Percentiles rank a stretch among this genome's conserved stretches.
phyloP scores from a whole-genome alignment of 805 yeast genomes.

The Ogataea polymorpha region DNA sequence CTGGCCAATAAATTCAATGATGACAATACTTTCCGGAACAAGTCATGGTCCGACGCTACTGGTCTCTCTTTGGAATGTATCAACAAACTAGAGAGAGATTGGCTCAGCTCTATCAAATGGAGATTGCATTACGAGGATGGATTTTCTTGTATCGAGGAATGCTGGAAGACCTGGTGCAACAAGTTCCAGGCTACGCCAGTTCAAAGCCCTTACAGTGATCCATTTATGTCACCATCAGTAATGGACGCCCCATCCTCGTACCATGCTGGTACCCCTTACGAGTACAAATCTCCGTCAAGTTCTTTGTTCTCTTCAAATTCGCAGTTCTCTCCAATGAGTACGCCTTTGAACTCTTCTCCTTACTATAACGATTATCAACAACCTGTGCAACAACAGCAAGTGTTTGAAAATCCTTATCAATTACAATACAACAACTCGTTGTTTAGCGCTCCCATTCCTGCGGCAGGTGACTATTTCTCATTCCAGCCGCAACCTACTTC shows the following conservation, averaged over 20 bases:
- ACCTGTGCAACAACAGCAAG: slow-evolving; percentile 19
- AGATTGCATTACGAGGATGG: slow-evolving; percentile 32
- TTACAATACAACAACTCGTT: slow-evolving; percentile 19
- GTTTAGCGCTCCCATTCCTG: slow-evolving; percentile 9
- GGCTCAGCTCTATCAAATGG: slow-evolving; percentile 32
- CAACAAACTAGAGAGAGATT: slow-evolving; percentile 65
- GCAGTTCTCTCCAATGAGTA: slow-evolving; percentile 24
- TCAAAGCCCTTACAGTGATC: slow-evolving; percentile 7
- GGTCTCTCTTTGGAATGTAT: slow-evolving; percentile 62
- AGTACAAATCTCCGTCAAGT: slow-evolving; percentile 21
- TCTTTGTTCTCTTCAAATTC: slow-evolving; percentile 21
- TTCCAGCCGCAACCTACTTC: slow-evolving; percentile 16
- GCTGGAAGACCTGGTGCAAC: slow-evolving; percentile 37
- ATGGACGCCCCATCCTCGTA: slow-evolving; percentile 7
- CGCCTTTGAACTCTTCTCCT: slow-evolving; percentile 27
- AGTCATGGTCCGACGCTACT: slow-evolving; percentile 96
- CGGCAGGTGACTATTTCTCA: slow-evolving; percentile 15
- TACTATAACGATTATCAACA: slow-evolving; percentile 21
- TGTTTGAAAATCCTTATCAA: slow-evolving; percentile 27
- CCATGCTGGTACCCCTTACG: slow-evolving; percentile 11
- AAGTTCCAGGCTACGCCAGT: slow-evolving; percentile 21
- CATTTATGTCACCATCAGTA: slow-evolving; percentile 9
- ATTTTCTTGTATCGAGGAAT: slow-evolving; percentile 32
- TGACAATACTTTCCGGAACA: slow-evolving; percentile 93
- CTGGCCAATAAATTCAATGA: slow-evolving; percentile 93